phyloP scores from a whole-genome alignment of 805 yeast species.

The Yamadazyma philogaea region DNA sequence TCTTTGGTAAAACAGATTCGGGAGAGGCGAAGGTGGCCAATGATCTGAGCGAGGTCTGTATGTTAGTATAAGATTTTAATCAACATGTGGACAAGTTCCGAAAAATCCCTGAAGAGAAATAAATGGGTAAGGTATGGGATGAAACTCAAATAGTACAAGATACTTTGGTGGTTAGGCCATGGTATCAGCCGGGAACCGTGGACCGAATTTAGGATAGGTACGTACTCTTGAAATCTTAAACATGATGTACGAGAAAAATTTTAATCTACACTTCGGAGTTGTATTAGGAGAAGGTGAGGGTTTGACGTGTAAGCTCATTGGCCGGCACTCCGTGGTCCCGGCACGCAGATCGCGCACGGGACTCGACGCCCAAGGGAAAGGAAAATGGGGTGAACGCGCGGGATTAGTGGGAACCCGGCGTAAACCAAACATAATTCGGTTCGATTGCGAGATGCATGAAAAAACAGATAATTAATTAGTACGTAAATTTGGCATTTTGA shows the following conservation, averaged over 20 bases:
- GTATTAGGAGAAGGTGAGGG: constrained; percentile 8
- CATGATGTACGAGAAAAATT: constrained; percentile 7
- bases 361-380: background rate
- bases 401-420: too few species aligned
- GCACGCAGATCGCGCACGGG: constrained; percentile 6
- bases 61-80: constrained; percentile 9
- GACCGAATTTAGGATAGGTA: background rate
- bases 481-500: too few species aligned
- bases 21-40: constrained; percentile 60
- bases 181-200: background rate
- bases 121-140: too few species aligned
- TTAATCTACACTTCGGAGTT: constrained; percentile 11
- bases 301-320: constrained; percentile 3
- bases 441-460: too few species aligned
- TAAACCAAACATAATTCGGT: too few species aligned
- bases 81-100: constrained; percentile 1
- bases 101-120: background rate
- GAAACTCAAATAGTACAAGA: too few species aligned
- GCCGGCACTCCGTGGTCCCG: constrained; percentile 2
- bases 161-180: too few species aligned
- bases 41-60: constrained; percentile 34
- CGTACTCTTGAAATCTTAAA: constrained; percentile 11
- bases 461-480: too few species aligned
- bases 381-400: background rate
- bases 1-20: constrained; percentile 72